Evolutionary conservation across 1,139 yeast genomes (phyloP).

Genomic region (Komagataea norvegica): DNA sequence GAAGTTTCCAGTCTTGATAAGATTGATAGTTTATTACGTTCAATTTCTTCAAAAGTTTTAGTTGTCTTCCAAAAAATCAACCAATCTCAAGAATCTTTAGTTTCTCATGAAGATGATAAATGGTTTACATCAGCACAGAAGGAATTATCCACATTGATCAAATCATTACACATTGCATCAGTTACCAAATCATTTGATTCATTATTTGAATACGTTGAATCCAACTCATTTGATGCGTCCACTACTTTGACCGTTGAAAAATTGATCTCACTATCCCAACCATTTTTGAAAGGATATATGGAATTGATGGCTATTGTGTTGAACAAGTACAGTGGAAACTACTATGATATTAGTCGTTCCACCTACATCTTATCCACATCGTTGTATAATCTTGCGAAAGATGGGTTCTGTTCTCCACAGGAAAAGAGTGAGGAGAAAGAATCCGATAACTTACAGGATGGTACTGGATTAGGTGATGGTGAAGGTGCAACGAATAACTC

Average conservation of each 20-base stretch:
- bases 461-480: conserved; percentile 98
- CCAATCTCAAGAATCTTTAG: conserved; percentile 30
- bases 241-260: conserved; percentile 36
- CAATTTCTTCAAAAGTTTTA: conserved; percentile 56
- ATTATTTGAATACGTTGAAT: conserved; percentile 29
- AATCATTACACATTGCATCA: conserved; percentile 32
- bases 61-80: conserved; percentile 61
- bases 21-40: conserved; percentile 46
- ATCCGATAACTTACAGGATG: conserved; percentile 62
- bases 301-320: conserved; percentile 41
- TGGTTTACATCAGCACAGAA: conserved; percentile 58
- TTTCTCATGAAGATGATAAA: conserved; percentile 51
- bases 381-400: conserved; percentile 59
- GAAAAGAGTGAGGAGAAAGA: conserved; percentile 66
- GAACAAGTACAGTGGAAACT: conserved; percentile 41
- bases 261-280: conserved; percentile 49
- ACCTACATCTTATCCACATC: conserved; percentile 54
- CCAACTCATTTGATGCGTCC: conserved; percentile 34
- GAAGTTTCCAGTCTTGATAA: conserved; percentile 28
- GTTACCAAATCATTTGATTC: conserved; percentile 31
- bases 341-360: conserved; percentile 53
- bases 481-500: conserved; percentile 80
- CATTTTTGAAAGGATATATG: conserved; percentile 51
- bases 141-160: conserved; percentile 36
- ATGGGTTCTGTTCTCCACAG: conserved; percentile 93